Evolutionary conservation across 768 basidiomycete genomes (phyloP), one percentile per base, ranked within the genome.

Genomic region (Psilocybe subaeruginosa): DNA sequence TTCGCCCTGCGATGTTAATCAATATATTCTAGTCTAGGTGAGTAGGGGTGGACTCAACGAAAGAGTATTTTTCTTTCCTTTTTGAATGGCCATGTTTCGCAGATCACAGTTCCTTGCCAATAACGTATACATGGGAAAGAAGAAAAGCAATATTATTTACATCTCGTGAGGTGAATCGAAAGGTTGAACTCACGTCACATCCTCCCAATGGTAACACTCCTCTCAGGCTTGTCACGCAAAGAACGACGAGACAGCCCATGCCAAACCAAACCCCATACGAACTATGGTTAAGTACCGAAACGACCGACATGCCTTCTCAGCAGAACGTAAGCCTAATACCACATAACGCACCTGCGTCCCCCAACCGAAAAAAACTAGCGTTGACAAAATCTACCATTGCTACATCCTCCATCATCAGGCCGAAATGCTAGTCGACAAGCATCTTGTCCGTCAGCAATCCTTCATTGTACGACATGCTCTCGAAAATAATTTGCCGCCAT

Each of bases 401-500:
- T 35, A 35, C 33, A 35, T 11, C 33, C 33, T 35, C 3, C 33
- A 35, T 7, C 7, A 35, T 35, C 3, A 64, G 63, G 57, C 29
- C 31, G 9, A 59, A 50, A 31, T 52, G 60, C 77, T 76, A 89
- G 74, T 92, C 91, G 69, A 93, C 88, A 77, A 91, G 81, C 85
- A 92, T 86, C 72, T 84, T 85, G 67, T 93, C 94, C 27, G 94
- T 95, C 68, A 91, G 86, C 62, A 97, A 80, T 43, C 94, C 94
- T 74, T 95, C 92, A 63, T 86, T 88, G 73, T 93, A 95, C 29
- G 95, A 92, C 86, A 93, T 91, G 69, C 93, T 95, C 80, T 98
- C 95, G 72, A 97, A 97, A 54, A 95, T 92, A 67, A 97, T 84
- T 76, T 94, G 92, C 57, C 93, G 86, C 95, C 95, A 98, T 51